A percentile compares a stretch with the other conserved stretches of the same genome.
These are phyloP conservation scores for Coemansia sp. DNA, from an alignment of 192 early-diverging fungal genomes.

Conservation along the genomic window DNA sequence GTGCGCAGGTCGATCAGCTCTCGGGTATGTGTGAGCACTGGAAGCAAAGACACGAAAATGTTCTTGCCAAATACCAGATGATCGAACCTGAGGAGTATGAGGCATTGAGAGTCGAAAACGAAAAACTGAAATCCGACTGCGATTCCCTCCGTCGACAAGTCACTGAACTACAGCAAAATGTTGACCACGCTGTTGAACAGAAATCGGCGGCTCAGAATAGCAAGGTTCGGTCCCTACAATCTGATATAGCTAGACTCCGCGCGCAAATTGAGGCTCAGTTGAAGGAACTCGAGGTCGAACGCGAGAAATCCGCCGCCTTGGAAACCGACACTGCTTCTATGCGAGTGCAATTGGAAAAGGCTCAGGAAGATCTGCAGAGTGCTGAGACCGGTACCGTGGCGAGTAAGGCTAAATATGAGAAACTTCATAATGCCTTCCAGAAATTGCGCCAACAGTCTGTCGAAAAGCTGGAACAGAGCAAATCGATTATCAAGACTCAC, in stretches of 20 bases:
- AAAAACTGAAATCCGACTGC: slow-evolving; percentile 29
- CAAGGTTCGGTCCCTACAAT: slow-evolving; percentile 8
- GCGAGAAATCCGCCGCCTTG: background rate
- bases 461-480: slow-evolving; percentile 33
- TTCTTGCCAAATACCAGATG: slow-evolving; percentile 76
- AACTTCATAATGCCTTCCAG: slow-evolving; percentile 37
- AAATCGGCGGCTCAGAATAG: slow-evolving; percentile 13
- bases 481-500: slow-evolving; percentile 16
- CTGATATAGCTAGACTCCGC: slow-evolving; percentile 25
- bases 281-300: slow-evolving; percentile 7
- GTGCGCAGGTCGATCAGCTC: slow-evolving; percentile 59
- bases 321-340: slow-evolving; percentile 9
- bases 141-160: slow-evolving; percentile 14
- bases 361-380: background rate
- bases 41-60: slow-evolving; percentile 72
- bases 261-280: slow-evolving; percentile 11
- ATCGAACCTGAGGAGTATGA: slow-evolving; percentile 82
- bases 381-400: slow-evolving; percentile 11
- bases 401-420: slow-evolving; percentile 31
- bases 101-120: slow-evolving; percentile 61
- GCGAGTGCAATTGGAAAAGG: slow-evolving; percentile 3
- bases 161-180: slow-evolving; percentile 7
- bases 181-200: slow-evolving; percentile 4
- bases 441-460: slow-evolving; percentile 48
- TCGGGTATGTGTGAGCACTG: slow-evolving; percentile 68